phyloP scores from a whole-genome alignment of 768 basidiomycete genomes.

The Solioccasus polychromus region DNA sequence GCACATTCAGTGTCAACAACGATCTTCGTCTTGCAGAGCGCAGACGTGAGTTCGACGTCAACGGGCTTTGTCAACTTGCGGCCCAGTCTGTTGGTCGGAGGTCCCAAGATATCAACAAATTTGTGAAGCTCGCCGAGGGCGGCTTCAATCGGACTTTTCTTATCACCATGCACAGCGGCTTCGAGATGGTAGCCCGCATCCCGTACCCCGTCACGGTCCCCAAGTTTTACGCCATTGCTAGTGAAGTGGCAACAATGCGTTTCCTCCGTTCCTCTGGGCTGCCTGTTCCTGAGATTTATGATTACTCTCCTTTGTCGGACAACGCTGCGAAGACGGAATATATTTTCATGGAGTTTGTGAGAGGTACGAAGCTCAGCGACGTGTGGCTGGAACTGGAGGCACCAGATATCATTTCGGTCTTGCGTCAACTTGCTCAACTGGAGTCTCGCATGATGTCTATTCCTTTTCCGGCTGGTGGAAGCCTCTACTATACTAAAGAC shows the following conservation, averaged over 20 bases:
- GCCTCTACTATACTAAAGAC: background rate
- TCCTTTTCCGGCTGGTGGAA: constrained; percentile 1
- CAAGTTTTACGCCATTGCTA: constrained; percentile 3
- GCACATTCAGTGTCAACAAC: constrained; percentile 38
- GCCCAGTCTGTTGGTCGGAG: constrained; percentile 40
- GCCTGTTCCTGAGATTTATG: background rate
- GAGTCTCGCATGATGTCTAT: constrained; percentile 6
- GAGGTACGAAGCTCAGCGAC: background rate
- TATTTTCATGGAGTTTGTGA: background rate
- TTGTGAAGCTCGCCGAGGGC: constrained; percentile 43
- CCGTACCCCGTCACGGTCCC: background rate
- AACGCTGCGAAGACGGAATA: constrained; percentile 22
- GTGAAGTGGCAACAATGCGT: constrained; percentile 3
- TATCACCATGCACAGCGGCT: constrained; percentile 24
- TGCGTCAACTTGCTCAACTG: background rate
- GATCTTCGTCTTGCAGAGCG: constrained; percentile 47
- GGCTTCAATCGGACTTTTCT: constrained; percentile 33
- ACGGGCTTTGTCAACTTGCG: constrained; percentile 36
- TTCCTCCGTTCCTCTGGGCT: constrained; percentile 4
- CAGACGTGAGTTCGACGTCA: constrained; percentile 39
- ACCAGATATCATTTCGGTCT: background rate
- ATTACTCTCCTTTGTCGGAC: background rate
- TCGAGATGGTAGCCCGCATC: constrained; percentile 10
- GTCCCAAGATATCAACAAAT: constrained; percentile 34
- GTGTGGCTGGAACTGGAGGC: background rate